Base-by-base conservation (phyloP, 371 early-diverging fungal genomes). In the Mucor irregularis region DNA sequence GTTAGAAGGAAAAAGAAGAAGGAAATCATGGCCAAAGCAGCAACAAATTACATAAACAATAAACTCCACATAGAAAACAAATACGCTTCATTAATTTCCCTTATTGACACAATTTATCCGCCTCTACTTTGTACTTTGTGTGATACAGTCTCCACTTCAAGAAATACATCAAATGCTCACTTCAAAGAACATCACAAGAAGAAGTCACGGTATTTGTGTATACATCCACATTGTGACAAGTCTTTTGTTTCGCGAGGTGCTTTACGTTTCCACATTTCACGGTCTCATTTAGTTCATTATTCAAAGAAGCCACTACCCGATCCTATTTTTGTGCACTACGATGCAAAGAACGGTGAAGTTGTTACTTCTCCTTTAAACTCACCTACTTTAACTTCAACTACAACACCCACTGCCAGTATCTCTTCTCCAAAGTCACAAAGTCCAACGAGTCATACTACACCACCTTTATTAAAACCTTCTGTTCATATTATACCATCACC, bases 51-150 rank as follows among this genome's bases (percentile, higher is more conserved):
- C 30, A 47, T 55, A 26, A 50, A 60, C 16, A 50, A 43, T 26
- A 37, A 58, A n/a, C 26, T 58, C 9, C 61, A 50, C 7, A 64
- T 61, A 29, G 55, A 57, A 33, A 61, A 69, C 29, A 54, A 62
- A 39, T 61, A 59, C 26, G 47, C 43, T 24, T 65, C 69, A 10
- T 24, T 71, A 22, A 53, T 67, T 14, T 43, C 64, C 21, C 49
- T 71, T 13, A 67, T 71, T 31, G 71, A 71, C 14, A 49, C 53
- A 13, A 57, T 62, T 24, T 71, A 71, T 57, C 71, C 71, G 16
- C 67, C 71, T 24, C 21, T 54, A n/a, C 14, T 66, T 11, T 70
- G 71, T 42, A 53, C 61, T 19, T 21, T 55, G 26, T 70, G 71
- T 37, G 51, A 66, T 53, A 35, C 49, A 30, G 37, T 46, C 19